Conservation (phyloP, 2,329 filamentous ascomycete genomes). For the Laburnicola sp. region DNA sequence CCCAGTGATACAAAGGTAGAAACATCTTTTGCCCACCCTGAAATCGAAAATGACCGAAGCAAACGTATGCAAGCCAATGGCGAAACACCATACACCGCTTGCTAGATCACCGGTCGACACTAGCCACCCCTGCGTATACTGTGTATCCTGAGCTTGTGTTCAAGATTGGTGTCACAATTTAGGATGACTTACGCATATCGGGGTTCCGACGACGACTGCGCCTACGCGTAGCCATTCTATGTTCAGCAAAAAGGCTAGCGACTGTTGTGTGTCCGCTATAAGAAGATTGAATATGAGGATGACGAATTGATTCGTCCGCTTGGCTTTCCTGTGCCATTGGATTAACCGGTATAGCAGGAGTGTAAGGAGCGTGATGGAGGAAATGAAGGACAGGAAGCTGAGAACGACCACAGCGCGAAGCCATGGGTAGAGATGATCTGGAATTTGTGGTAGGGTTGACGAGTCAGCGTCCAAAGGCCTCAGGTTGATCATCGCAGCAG, state of each 20-base stretch:
- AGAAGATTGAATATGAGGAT: slow-evolving; percentile 71
- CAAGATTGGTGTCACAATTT: no score
- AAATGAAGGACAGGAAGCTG: slow-evolving; percentile 52
- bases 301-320: slow-evolving; percentile 64
- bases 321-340: slow-evolving; percentile 41
- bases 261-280: slow-evolving; percentile 68
- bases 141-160: no score
- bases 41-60: slow-evolving; percentile 62
- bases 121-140: slow-evolving; percentile 65
- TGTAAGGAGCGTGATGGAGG: slow-evolving; percentile 49
- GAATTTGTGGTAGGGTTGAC: slow-evolving; percentile 36
- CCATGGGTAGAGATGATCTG: slow-evolving; percentile 44
- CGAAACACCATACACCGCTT: slow-evolving; percentile 67
- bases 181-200: slow-evolving; percentile 59
- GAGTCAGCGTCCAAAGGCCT: slow-evolving; percentile 32
- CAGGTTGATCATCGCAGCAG: slow-evolving; percentile 24
- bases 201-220: slow-evolving; percentile 57
- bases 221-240: slow-evolving; percentile 60
- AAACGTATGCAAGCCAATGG: slow-evolving; percentile 69
- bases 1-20: slow-evolving; percentile 54
- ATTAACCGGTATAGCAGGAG: slow-evolving; percentile 54
- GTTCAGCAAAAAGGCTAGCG: slow-evolving; percentile 66
- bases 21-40: slow-evolving; percentile 53
- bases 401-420: slow-evolving; percentile 52
- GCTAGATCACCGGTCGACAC: slow-evolving; percentile 68